A percentile compares a stretch with the other conserved stretches of the same genome.
Evolutionary conservation across 345 rosid genomes (phyloP).

Genomic region (Raphanus raphanistrum): DNA sequence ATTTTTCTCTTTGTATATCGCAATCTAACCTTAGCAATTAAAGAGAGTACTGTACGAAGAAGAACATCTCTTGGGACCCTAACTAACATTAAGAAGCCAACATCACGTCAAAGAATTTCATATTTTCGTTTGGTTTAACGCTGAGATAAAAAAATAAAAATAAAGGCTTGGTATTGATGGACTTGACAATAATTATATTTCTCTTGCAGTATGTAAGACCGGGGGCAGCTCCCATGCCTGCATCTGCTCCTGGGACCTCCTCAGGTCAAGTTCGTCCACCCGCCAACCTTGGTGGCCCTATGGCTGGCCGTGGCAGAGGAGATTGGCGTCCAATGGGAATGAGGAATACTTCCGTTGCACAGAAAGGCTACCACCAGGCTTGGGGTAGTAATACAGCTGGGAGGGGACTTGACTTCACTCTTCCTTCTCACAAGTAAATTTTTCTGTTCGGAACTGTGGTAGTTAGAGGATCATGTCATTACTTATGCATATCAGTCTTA

Average conservation of each 20-base stretch:
- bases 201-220: conserved; percentile 96
- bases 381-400: conserved; percentile 72
- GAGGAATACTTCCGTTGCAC: conserved; percentile 66
- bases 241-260: conserved; percentile 52
- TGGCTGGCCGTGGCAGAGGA: conserved; percentile 91
- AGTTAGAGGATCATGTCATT: conserved; percentile 1
- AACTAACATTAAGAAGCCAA: conserved; percentile 23
- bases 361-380: conserved; percentile 72
- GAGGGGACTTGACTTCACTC: conserved; percentile 89
- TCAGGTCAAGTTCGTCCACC: conserved; percentile 85
- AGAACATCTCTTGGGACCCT: conserved; percentile 16
- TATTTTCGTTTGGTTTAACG: conserved; percentile 11
- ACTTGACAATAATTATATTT: conserved; percentile 37
- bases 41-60: background rate
- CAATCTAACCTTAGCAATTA: conserved; percentile 6
- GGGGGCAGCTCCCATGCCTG: conserved; percentile 84
- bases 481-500: background rate
- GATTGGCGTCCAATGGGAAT: conserved; percentile 87
- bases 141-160: conserved; percentile 1
- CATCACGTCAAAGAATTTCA: background rate
- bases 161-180: conserved; percentile 22
- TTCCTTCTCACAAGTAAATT: conserved; percentile 96
- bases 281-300: conserved; percentile 54
- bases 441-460: conserved; percentile 22
- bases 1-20: background rate